Evolutionary conservation across 345 rosid species (phyloP).

Genomic region (Eucalyptus rudis): DNA sequence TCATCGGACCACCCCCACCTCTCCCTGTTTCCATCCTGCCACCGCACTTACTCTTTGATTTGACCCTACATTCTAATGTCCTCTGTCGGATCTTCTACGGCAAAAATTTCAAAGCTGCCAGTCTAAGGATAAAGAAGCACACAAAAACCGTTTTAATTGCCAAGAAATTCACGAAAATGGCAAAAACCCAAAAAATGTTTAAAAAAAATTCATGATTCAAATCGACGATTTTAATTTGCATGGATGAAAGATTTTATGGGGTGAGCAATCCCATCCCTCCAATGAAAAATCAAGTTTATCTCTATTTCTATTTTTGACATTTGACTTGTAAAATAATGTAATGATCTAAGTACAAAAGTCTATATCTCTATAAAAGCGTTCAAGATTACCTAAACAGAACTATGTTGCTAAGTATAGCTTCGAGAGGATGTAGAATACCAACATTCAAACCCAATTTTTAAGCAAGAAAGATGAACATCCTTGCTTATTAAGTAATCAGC

Average conservation of each 20-base stretch:
- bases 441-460: neutral
- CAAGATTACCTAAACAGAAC: neutral
- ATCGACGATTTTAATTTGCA: neutral
- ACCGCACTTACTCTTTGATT: neutral
- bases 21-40: neutral
- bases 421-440: neutral
- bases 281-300: neutral
- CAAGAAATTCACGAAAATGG: neutral
- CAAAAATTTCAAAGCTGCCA: neutral
- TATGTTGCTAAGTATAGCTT: fast-evolving
- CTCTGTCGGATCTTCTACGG: neutral
- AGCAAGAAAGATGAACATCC: neutral
- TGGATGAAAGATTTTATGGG: neutral
- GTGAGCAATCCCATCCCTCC: fast-evolving
- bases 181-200: neutral
- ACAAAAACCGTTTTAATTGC: neutral
- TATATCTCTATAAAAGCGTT: fast-evolving
- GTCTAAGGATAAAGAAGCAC: neutral
- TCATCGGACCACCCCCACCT: neutral
- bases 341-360: fast-evolving
- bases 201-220: neutral
- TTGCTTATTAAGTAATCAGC: neutral
- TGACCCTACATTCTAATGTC: neutral
- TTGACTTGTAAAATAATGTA: fast-evolving
- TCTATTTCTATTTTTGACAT: neutral